phyloP scores from a whole-genome alignment of 805 yeast species.

The Yamadazyma olivae region DNA sequence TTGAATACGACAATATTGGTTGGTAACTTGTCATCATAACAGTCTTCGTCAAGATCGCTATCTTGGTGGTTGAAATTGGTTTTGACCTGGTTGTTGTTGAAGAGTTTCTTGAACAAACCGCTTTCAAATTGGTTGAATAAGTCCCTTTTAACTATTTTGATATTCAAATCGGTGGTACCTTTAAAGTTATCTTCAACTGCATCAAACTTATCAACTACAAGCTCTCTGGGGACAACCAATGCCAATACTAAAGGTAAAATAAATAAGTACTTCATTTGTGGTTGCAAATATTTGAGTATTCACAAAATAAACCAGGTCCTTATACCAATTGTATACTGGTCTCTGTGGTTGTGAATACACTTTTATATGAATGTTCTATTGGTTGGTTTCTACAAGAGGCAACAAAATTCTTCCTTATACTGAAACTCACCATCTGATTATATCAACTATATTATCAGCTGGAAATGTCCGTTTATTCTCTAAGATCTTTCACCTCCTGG shows the following conservation, averaged over 20 bases:
- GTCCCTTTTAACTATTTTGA: slow-evolving; percentile 8
- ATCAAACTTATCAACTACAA: background rate
- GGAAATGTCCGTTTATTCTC: too few species aligned
- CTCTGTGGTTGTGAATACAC: too few species aligned
- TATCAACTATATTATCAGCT: too few species aligned
- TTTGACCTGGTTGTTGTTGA: slow-evolving; percentile 3
- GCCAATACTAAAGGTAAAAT: slow-evolving; percentile 1
- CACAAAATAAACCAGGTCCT: too few species aligned
- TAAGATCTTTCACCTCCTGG: too few species aligned
- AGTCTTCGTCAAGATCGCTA: slow-evolving; percentile 7
- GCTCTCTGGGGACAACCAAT: slow-evolving; percentile 1
- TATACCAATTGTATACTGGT: too few species aligned
- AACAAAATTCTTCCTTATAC: too few species aligned
- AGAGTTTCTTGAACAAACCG: slow-evolving; percentile 9
- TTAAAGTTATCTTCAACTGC: background rate
- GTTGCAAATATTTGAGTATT: too few species aligned
- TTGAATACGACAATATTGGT: slow-evolving; percentile 10
- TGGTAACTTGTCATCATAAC: slow-evolving; percentile 11
- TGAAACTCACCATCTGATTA: too few species aligned
- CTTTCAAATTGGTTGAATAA: slow-evolving; percentile 6
- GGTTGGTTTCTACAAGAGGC: too few species aligned
- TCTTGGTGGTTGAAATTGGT: slow-evolving; percentile 5
- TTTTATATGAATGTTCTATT: too few species aligned
- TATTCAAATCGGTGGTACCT: slow-evolving; percentile 10
- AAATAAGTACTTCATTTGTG: slow-evolving; percentile 1